Evolutionary conservation across 2,329 filamentous ascomycete genomes (phyloP).

Genomic region (Talaromyces pinophilus): DNA sequence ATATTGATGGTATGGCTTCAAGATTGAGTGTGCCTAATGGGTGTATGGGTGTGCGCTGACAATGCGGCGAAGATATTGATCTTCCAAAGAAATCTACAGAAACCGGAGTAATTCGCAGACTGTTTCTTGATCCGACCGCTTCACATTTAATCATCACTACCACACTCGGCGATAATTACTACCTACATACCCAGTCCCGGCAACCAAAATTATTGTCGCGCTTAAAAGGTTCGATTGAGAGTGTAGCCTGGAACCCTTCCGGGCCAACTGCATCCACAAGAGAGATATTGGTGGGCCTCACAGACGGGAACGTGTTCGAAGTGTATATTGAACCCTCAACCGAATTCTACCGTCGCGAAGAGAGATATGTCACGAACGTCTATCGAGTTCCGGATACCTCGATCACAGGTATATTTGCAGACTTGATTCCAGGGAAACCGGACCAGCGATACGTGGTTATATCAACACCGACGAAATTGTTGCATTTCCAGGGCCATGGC

Average conservation of each 20-base stretch:
- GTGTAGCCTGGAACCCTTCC: conserved; percentile 91
- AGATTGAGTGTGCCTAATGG: too few relatives aligned
- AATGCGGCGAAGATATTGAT: conserved; percentile 74
- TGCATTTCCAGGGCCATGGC: conserved; percentile 78
- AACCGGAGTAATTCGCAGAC: conserved; percentile 85
- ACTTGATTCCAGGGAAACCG: conserved; percentile 65
- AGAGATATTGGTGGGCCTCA: conserved; percentile 86
- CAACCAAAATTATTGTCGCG: conserved; percentile 79
- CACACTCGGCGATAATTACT: conserved; percentile 91
- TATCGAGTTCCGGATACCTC: conserved; percentile 81
- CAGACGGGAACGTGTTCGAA: conserved; percentile 95
- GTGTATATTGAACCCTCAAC: conserved; percentile 90
- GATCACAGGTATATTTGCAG: conserved; percentile 82
- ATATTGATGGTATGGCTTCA: conserved; percentile 76
- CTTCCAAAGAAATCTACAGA: conserved; percentile 91
- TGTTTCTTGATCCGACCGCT: conserved; percentile 96
- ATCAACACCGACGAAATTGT: conserved; percentile 73
- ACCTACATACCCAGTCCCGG: conserved; percentile 91
- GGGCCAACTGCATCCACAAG: conserved; percentile 89
- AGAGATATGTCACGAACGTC: conserved; percentile 83
- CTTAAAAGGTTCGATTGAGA: conserved; percentile 86
- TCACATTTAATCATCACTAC: conserved; percentile 93
- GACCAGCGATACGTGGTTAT: conserved; percentile 78
- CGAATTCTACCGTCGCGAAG: conserved; percentile 93
- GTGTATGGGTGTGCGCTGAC: neutral